Base-by-base conservation (phyloP, 2,329 filamentous ascomycete species). In the Talaromyces sp. region DNA sequence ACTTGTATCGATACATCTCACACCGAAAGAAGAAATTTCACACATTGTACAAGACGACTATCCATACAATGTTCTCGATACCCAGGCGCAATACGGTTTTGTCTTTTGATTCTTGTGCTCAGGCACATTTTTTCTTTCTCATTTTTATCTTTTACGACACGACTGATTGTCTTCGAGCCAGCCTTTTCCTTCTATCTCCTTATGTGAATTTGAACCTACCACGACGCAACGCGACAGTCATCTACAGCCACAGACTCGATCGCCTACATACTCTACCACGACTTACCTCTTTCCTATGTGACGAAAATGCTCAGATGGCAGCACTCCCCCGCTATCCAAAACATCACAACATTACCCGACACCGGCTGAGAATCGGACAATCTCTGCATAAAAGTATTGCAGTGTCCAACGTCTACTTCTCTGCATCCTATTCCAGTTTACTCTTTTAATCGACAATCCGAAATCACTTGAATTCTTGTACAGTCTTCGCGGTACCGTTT, bases 1-100 rank as follows among this genome's bases (percentile, higher is more conserved):
- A 48, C 21, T 42, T 57, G 61, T 48, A 63, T 63, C 61, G 56
- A 57, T 61, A 52, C 61, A 25, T 28, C 9, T 31, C 21, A 31
- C 14, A 42, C 58, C 48, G 58, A 60, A 54, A 37, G 28, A 54
- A 50, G 44, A 44, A n/a, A 33, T 57, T 39, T 18, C 14, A 37
- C 37, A 57, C 54, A 57, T 57, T 57, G 54, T 57, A 57, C 31
- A 57, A 25, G 33, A 60, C 31, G 23, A 40, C 46, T 63, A 60
- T 60, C 52, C 50, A 48, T 60, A 60, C 33, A 60, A 56, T 57
- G 58, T 60, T 63, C 39, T 66, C 59, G 63, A 64, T 67, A 79
- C 8, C 80, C 2, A 76, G 78, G 58, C 80, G 82, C 61, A 74
- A n/a, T 54, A 57, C 52, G 62, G 62, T 57, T 63, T 39, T 63